Evolutionary conservation across 768 basidiomycete species (phyloP).

Genomic region (Paxillus ammoniavirescens): DNA sequence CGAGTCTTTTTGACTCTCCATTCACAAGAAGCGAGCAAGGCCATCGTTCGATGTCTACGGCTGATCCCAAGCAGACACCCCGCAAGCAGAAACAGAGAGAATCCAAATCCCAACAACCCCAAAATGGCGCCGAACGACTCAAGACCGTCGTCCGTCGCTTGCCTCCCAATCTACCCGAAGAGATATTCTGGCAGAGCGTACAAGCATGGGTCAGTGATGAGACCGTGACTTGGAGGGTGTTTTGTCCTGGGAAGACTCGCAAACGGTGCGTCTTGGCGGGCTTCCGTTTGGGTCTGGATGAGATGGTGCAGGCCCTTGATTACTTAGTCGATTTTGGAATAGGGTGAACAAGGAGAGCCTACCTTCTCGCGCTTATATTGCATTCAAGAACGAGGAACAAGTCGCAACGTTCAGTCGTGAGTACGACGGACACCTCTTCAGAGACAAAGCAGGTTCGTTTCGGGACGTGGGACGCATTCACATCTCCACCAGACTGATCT

Average conservation of each 20-base stretch:
- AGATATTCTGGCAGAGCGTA: constrained; percentile 92
- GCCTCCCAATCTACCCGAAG: constrained; percentile 90
- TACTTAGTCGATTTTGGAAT: background rate
- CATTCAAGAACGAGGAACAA: constrained; percentile 74
- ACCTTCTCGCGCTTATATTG: constrained; percentile 87
- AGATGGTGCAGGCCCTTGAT: background rate
- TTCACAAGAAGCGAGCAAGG: background rate
- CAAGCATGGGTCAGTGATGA: constrained; percentile 80
- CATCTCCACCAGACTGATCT: background rate
- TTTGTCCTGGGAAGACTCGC: constrained; percentile 64
- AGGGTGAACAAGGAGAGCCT: constrained; percentile 85
- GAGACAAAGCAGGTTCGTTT: constrained; percentile 82
- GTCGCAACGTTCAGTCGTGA: constrained; percentile 74
- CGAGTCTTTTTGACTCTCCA: no score
- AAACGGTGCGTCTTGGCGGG: constrained; percentile 52
- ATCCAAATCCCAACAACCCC: constrained; percentile 26
- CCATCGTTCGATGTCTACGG: constrained; percentile 15
- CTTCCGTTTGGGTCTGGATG: background rate
- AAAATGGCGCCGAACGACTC: constrained; percentile 52
- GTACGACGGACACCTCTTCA: constrained; percentile 90
- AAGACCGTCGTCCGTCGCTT: constrained; percentile 88
- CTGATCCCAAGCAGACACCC: constrained; percentile 15
- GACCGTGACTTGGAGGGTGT: constrained; percentile 64
- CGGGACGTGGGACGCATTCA: no score
- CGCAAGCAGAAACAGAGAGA: constrained; percentile 34